These are phyloP conservation scores for Strobilomyces confusus DNA, from an alignment of 768 basidiomycete species.

Conservation along the genomic window DNA sequence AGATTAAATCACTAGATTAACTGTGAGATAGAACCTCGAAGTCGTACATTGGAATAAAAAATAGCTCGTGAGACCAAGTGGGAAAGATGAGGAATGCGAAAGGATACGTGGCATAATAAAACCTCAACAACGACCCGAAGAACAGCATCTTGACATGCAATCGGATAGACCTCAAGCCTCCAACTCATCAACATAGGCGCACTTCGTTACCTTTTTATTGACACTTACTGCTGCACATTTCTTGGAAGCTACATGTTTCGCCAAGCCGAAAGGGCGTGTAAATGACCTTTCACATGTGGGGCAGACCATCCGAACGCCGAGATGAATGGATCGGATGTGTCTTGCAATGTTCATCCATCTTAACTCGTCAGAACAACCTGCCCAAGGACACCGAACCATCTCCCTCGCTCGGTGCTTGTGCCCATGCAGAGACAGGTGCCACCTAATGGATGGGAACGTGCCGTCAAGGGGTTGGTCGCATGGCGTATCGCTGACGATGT, in stretches of 20 bases:
- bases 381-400: conserved; percentile 11
- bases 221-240: conserved; percentile 1
- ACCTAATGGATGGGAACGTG: neutral
- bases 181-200: neutral
- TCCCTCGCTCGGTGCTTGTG: conserved; percentile 3
- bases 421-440: conserved; percentile 10
- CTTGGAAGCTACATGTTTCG: conserved; percentile 10
- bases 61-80: neutral
- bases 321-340: conserved; percentile 14
- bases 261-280: conserved; percentile 8
- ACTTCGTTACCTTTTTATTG: neutral
- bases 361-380: conserved; percentile 3
- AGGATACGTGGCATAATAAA: neutral
- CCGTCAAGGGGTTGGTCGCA: conserved; percentile 3
- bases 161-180: neutral
- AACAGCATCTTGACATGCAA: neutral
- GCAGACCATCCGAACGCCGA: conserved; percentile 6
- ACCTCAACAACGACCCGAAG: neutral
- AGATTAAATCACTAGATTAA: neutral
- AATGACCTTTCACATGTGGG: conserved; percentile 8
- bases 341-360: conserved; percentile 14
- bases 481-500: neutral
- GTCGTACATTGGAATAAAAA: neutral
- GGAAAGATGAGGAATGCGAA: neutral
- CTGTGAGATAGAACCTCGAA: neutral